phyloP scores from a whole-genome alignment of 148 eudicot genomes.

The Cornus suecica region DNA sequence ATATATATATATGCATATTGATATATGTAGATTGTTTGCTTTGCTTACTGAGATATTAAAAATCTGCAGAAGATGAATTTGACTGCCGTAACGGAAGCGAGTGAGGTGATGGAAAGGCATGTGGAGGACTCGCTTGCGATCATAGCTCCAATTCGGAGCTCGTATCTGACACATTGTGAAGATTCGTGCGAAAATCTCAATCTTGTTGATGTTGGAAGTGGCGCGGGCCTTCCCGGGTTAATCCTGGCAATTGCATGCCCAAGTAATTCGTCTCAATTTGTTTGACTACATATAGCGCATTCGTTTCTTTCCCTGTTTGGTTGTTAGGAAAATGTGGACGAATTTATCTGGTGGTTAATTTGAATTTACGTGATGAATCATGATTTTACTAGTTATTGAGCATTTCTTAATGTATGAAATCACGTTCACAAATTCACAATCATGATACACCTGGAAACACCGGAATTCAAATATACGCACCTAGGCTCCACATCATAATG shows the following conservation, averaged over 20 bases:
- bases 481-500: too few species aligned
- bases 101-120: constrained; percentile 85
- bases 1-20: background rate
- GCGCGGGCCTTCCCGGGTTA: constrained; percentile 90
- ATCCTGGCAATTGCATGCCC: constrained; percentile 92
- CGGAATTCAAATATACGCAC: too few species aligned
- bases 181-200: constrained; percentile 41
- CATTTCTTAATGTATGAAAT: too few species aligned
- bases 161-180: constrained; percentile 50
- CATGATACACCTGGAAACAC: too few species aligned
- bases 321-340: background rate
- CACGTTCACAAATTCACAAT: too few species aligned
- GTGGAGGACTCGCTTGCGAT: constrained; percentile 83
- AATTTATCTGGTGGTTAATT: background rate
- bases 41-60: constrained; percentile 5
- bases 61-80: constrained; percentile 82
- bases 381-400: background rate
- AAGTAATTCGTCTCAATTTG: background rate
- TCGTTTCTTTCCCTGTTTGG: background rate
- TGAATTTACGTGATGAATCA: background rate
- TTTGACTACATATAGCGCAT: background rate
- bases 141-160: constrained; percentile 50
- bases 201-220: constrained; percentile 84
- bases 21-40: background rate
- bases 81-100: constrained; percentile 66